Conservation (phyloP, 495 filamentous ascomycete genomes). For the Patellaria atrata region DNA sequence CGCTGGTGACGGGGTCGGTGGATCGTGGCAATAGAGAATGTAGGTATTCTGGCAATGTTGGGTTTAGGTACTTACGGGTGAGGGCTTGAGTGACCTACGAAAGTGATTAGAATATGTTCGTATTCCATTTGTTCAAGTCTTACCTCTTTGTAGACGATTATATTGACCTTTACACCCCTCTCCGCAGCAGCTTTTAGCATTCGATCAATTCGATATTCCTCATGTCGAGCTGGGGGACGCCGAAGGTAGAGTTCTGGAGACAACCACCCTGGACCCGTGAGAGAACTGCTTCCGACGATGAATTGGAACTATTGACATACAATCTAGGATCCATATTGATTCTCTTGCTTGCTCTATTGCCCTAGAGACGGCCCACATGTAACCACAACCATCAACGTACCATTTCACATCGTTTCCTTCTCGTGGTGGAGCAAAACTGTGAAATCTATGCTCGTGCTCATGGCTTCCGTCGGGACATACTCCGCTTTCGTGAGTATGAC, state of each 20-base stretch:
- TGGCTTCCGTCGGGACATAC: slow-evolving; percentile 32
- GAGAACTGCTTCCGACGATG: too few relatives aligned
- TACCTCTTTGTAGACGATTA: slow-evolving; percentile 89
- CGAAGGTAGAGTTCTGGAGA: slow-evolving; percentile 82
- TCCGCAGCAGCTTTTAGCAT: slow-evolving; percentile 80
- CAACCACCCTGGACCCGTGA: slow-evolving; percentile 79
- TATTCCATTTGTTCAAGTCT: too few relatives aligned
- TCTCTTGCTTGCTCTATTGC: slow-evolving; percentile 74
- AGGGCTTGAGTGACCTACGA: slow-evolving; percentile 55
- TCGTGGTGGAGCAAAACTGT: slow-evolving; percentile 63
- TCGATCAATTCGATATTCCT: slow-evolving; percentile 74
- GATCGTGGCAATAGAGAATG: slow-evolving; percentile 28
- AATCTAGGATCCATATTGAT: slow-evolving; percentile 87
- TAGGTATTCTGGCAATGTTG: slow-evolving; percentile 29
- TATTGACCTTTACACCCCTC: slow-evolving; percentile 72
- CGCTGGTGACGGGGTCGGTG: slow-evolving; percentile 26
- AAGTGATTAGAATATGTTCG: too few relatives aligned
- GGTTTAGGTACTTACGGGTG: slow-evolving; percentile 52
- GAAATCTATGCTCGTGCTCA: slow-evolving; percentile 49
- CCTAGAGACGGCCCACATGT: slow-evolving; percentile 78
- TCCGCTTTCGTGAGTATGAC: slow-evolving; percentile 37
- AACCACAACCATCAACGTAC: slow-evolving; percentile 86
- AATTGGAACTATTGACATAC: too few relatives aligned
- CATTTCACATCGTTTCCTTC: slow-evolving; percentile 62
- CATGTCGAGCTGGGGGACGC: slow-evolving; percentile 66